Evolutionary conservation across 805 yeast species (phyloP).

Genomic region (Suhomyces sp.): DNA sequence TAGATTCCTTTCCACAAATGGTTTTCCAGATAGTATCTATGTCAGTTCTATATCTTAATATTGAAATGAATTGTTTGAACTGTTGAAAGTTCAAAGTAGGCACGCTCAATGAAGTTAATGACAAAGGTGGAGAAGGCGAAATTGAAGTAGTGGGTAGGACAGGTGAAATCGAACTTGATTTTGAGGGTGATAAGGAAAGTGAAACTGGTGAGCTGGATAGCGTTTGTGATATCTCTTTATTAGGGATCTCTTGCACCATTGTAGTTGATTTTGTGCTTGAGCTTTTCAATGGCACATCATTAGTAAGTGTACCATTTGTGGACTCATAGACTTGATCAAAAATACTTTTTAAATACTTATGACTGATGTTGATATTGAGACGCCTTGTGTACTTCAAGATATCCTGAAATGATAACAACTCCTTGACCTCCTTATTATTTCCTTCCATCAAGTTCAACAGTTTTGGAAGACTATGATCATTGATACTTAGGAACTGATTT

Average conservation of each 20-base stretch:
- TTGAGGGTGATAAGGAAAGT: too few species aligned
- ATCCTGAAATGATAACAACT: slow-evolving; percentile 58
- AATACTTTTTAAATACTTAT: slow-evolving; percentile 44
- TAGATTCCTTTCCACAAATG: slow-evolving; percentile 19
- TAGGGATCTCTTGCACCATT: too few species aligned
- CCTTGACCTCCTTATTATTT: slow-evolving; percentile 21
- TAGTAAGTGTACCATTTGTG: too few species aligned
- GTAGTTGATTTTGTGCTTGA: too few species aligned
- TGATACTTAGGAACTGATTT: slow-evolving; percentile 45
- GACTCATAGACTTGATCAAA: slow-evolving; percentile 41
- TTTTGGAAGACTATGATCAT: not conserved
- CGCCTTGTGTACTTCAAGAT: slow-evolving; percentile 63
- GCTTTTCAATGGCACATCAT: too few species aligned
- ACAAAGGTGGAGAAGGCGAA: too few species aligned
- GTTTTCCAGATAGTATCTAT: slow-evolving; percentile 49
- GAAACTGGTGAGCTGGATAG: too few species aligned
- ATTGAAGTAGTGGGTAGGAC: too few species aligned
- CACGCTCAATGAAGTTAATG: too few species aligned
- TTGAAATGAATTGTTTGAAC: slow-evolving; percentile 71
- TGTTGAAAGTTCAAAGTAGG: slow-evolving; percentile 70
- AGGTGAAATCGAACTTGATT: too few species aligned
- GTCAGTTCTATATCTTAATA: slow-evolving; percentile 67
- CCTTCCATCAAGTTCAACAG: slow-evolving; percentile 28
- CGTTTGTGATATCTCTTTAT: too few species aligned
- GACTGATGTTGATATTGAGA: slow-evolving; percentile 70